A percentile compares a stretch with the other conserved stretches of the same genome.
phyloP scores from a whole-genome alignment of 2,329 filamentous ascomycete species.

The Pseudomassariella vexata region DNA sequence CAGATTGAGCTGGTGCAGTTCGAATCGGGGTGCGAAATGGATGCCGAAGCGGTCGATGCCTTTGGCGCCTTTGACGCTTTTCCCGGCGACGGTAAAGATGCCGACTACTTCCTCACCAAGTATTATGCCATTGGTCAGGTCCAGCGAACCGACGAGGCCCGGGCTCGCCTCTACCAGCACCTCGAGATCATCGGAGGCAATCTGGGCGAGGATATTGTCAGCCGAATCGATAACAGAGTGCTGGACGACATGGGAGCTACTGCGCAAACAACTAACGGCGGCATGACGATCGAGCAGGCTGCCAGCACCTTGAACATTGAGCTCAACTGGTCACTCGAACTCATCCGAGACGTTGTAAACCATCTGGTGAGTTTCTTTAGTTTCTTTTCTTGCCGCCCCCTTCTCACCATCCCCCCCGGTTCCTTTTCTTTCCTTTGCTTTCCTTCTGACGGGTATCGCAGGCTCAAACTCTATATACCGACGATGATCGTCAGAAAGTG shows the following conservation, averaged over 20 bases:
- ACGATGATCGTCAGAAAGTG: constrained; percentile 14
- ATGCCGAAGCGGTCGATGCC: constrained; percentile 14
- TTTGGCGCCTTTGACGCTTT: constrained; percentile 17
- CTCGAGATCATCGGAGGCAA: constrained; percentile 18
- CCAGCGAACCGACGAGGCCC: constrained; percentile 8
- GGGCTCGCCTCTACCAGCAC: constrained; percentile 13
- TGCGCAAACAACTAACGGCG: constrained; percentile 7
- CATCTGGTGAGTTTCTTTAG: constrained; percentile 20
- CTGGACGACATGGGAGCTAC: constrained; percentile 1
- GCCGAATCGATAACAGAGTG: constrained; percentile 8
- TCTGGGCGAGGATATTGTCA: constrained; percentile 15
- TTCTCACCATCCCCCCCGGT: too few relatives aligned
- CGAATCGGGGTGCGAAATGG: constrained; percentile 19
- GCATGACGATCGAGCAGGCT: constrained; percentile 19
- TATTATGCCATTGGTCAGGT: constrained; percentile 13
- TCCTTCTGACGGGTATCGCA: too few relatives aligned
- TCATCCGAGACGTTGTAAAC: constrained; percentile 19
- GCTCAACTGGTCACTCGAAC: constrained; percentile 15
- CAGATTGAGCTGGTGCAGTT: constrained; percentile 18
- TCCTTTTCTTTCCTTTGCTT: too few relatives aligned
- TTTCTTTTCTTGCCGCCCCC: not conserved
- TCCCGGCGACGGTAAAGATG: constrained; percentile 4
- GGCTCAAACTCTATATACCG: constrained; percentile 4
- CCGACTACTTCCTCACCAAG: constrained; percentile 14
- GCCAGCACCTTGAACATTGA: constrained; percentile 19